Evolutionary conservation across 2,329 filamentous ascomycete species (phyloP).

Genomic region (Zopfia rhizophila): DNA sequence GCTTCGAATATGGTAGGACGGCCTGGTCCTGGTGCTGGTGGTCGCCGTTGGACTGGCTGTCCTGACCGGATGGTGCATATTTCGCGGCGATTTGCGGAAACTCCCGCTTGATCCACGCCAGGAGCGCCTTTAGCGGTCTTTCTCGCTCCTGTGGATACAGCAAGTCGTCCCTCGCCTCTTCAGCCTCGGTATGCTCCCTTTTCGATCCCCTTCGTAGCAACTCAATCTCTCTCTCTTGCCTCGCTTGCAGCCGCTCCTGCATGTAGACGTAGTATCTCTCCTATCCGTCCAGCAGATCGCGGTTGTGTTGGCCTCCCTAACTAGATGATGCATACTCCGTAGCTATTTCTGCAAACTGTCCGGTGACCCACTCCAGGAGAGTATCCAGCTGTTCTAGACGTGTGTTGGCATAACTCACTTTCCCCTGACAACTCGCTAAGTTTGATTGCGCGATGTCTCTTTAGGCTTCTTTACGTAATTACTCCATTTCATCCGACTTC

Average conservation of each 20-base stretch:
- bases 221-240: conserved; percentile 2
- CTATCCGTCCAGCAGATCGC: conserved; percentile 10
- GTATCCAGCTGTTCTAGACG: conserved; percentile 10
- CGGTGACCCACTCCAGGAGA: conserved; percentile 10
- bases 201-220: conserved; percentile 3
- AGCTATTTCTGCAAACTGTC: conserved; percentile 10
- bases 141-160: conserved; percentile 4
- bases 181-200: not conserved
- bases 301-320: conserved; percentile 9
- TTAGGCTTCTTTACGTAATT: conserved; percentile 1
- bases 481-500: conserved; percentile 8
- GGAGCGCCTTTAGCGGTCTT: conserved; percentile 8
- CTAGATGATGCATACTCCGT: conserved; percentile 6
- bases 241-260: conserved; percentile 4
- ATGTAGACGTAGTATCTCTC: conserved; percentile 10
- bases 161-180: conserved; percentile 8
- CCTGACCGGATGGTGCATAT: conserved; percentile 8
- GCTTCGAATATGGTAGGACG: conserved; percentile 9
- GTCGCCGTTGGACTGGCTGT: conserved; percentile 6
- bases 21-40: conserved; percentile 6
- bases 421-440: conserved; percentile 3
- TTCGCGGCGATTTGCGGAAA: conserved; percentile 9
- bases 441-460: conserved; percentile 3
- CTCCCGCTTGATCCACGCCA: conserved; percentile 10
- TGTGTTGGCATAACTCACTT: conserved; percentile 10